These are phyloP conservation scores for Scenedesmus sp. DNA, from an alignment of 163 green algal genomes.

Conservation along the genomic window DNA sequence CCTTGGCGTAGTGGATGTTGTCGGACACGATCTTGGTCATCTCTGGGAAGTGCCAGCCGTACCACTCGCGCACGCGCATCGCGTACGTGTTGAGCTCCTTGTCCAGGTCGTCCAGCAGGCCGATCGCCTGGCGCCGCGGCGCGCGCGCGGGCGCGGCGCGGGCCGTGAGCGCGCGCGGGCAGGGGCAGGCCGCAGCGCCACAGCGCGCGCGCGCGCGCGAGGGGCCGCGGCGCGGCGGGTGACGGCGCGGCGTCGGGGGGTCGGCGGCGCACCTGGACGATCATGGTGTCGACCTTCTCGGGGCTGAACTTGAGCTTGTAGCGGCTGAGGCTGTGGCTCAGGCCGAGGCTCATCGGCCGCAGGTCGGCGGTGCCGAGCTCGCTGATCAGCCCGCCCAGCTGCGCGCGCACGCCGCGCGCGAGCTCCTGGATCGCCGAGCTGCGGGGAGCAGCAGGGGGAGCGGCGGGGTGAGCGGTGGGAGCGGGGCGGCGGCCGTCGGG, in stretches of 20 bases:
- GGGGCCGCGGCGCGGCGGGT: too few relatives aligned
- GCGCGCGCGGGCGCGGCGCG: neutral
- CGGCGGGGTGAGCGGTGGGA: too few relatives aligned
- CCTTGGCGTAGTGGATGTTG: conserved; percentile 96
- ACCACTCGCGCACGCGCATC: conserved; percentile 99
- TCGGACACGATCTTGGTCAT: conserved; percentile 97
- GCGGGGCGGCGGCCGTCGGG: too few relatives aligned
- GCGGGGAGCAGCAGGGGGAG: too few relatives aligned
- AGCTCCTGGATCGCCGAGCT: conserved; percentile 91
- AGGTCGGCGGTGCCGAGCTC: conserved; percentile 82
- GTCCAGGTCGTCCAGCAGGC: conserved; percentile 91
- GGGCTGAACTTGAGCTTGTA: conserved; percentile 99
- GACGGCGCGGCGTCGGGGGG: too few relatives aligned
- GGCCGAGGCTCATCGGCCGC: conserved; percentile 93
- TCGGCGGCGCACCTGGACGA: conserved; percentile 66
- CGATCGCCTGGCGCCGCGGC: conserved; percentile 79
- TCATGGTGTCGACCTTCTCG: conserved; percentile 96
- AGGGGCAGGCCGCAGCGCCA: neutral
- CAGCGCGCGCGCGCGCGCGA: too few relatives aligned
- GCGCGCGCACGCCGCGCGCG: conserved; percentile 89
- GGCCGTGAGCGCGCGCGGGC: neutral
- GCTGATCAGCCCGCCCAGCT: conserved; percentile 91
- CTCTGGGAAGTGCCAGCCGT: conserved; percentile 99
- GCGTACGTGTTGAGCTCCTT: conserved; percentile 99
- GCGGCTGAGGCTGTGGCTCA: conserved; percentile 95